Evolutionary conservation across 2,329 filamentous ascomycete genomes (phyloP), one percentile per base, ranked within the genome.

Genomic region (Monilinia fructicola): DNA sequence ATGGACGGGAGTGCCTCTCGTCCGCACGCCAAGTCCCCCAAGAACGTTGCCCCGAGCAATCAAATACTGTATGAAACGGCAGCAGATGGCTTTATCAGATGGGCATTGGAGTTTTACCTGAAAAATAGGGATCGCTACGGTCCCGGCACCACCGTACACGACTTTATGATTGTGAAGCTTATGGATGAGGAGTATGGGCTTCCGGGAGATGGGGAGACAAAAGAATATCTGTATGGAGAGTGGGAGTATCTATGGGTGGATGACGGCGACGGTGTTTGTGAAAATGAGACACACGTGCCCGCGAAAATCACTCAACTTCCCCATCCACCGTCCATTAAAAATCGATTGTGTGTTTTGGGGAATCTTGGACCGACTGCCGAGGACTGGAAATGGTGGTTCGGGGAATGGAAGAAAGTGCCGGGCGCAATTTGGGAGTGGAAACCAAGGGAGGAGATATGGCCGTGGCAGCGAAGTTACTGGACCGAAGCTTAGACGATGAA

Each of bases 351-450:
- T 28, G 12, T 46, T n/a, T 11, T 5, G 2, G 4, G 21, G 40
- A 21, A 21, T 38, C 21, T 23, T 1, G 12, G 38, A 12, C 58
- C 44, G 4, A 60, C 44, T 2, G 28, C 2, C 1, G 44, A 48
- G 2, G 58, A 60, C 21, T 60, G 58, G 58, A 60, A 26, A 2
- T 60, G 58, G 58, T 60, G 58, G 58, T 26, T n/a, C 1, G 58
- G 44, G 2, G 58, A 60, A 7, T 60, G 44, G 58, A 60, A 23
- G 58, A 60, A 50, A 38, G 44, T 60, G 44, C 58, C 58, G n/a
- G 28, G 58, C 2, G 28, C 31, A n/a, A 38, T 60, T 50, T 0
- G 58, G 28, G 58, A 40, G 28, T 60, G 58, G 58, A 50, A 38
- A 50, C 28, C 44, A 2, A 26, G 2, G 0, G 58, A 60, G 58